phyloP scores from a whole-genome alignment of 164 flowering plant species.

The Litsea cubeba region DNA sequence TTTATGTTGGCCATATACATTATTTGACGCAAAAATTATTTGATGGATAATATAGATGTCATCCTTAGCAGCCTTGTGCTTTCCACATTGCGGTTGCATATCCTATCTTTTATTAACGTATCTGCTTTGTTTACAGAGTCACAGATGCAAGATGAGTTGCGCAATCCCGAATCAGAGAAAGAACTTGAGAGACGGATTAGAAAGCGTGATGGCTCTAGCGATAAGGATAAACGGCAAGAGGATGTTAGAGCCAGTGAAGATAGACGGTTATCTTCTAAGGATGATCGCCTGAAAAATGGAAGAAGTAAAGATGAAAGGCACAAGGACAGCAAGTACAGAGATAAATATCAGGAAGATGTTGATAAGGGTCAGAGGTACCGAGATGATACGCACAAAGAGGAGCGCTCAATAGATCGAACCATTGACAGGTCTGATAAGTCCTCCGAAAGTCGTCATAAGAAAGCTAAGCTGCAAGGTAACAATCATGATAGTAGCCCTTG shows the following conservation, averaged over 20 bases:
- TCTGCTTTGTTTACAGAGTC: conserved; percentile 24
- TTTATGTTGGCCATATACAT: background rate
- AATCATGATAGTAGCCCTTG: conserved; percentile 38
- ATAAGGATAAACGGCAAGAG: conserved; percentile 43
- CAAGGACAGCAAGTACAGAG: conserved; percentile 35
- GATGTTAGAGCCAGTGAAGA: conserved; percentile 37
- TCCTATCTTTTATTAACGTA: background rate
- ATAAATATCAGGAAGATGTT: conserved; percentile 23
- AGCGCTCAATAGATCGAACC: conserved; percentile 34
- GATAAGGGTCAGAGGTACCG: conserved; percentile 33
- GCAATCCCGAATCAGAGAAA: conserved; percentile 49
- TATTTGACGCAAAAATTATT: background rate
- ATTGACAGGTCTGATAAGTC: conserved; percentile 38
- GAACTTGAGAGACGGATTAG: conserved; percentile 50
- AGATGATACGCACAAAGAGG: conserved; percentile 44
- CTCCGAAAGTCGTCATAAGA: conserved; percentile 35
- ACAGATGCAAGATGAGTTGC: conserved; percentile 31
- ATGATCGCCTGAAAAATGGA: conserved; percentile 26
- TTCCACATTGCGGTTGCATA: background rate
- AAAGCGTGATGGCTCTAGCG: conserved; percentile 36
- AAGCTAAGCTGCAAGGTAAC: conserved; percentile 30
- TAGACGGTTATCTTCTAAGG: conserved; percentile 24
- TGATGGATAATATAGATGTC: background rate
- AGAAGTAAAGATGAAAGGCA: conserved; percentile 28
- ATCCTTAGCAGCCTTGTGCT: background rate